Conservation (phyloP, 495 filamentous ascomycete species). For the Penicillium subrubescens region DNA sequence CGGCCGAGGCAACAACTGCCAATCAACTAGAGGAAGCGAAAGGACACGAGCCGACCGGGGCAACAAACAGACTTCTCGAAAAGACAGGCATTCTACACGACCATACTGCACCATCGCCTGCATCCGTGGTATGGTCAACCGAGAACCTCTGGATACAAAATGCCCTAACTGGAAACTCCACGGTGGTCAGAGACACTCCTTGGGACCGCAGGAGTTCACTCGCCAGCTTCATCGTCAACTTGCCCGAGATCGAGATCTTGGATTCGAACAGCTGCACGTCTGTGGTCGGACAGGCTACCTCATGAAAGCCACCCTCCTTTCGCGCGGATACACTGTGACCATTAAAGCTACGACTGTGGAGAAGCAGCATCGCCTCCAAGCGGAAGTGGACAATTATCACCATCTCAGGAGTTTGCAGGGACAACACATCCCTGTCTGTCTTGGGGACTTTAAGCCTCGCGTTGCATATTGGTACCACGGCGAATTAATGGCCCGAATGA, state of each 20-base stretch:
- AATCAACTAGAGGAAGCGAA: slow-evolving; percentile 18
- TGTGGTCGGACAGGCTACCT: slow-evolving; percentile 32
- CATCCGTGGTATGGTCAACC: slow-evolving; percentile 27
- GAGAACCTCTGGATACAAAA: slow-evolving; percentile 26
- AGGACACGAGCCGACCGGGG: slow-evolving; percentile 12
- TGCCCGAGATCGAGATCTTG: slow-evolving; percentile 19
- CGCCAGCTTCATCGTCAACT: slow-evolving; percentile 31
- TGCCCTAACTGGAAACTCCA: slow-evolving; percentile 30
- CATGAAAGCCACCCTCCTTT: slow-evolving; percentile 32
- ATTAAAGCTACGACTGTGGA: slow-evolving; percentile 32
- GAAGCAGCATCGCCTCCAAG: slow-evolving; percentile 28
- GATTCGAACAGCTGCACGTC: slow-evolving; percentile 31
- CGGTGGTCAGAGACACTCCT: slow-evolving; percentile 18
- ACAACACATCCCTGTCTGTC: slow-evolving; percentile 26
- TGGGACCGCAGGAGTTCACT: slow-evolving; percentile 24
- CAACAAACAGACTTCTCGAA: slow-evolving; percentile 21
- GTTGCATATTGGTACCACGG: slow-evolving; percentile 32
- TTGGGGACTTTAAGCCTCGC: slow-evolving; percentile 23
- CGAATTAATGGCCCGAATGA: slow-evolving; percentile 29
- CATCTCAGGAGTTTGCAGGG: slow-evolving; percentile 24
- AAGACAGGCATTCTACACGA: slow-evolving; percentile 17
- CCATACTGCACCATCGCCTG: slow-evolving; percentile 32
- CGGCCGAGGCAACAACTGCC: slow-evolving; percentile 14
- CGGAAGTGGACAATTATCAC: slow-evolving; percentile 29
- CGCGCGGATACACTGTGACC: slow-evolving; percentile 31